These are phyloP conservation scores for Amanita jacksonii DNA, from an alignment of 768 basidiomycete species.

Conservation along the genomic window DNA sequence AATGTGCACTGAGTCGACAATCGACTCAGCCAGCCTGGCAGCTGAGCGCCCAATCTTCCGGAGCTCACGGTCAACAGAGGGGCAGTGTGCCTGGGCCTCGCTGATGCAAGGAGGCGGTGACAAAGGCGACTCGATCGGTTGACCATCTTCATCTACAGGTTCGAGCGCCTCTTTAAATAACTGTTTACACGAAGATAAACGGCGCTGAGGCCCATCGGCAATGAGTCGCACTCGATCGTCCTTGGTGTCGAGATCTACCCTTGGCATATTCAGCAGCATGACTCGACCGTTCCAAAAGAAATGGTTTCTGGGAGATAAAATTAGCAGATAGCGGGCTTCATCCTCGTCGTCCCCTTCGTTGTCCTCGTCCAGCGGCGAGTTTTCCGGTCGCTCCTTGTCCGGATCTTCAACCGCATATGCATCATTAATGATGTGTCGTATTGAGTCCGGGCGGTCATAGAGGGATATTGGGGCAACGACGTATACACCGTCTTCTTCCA, in stretches of 20 bases:
- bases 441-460: slow-evolving; percentile 63
- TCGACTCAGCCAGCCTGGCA: slow-evolving; percentile 84
- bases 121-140: slow-evolving; percentile 23
- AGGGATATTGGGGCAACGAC: slow-evolving; percentile 76
- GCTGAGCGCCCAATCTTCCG: slow-evolving; percentile 86
- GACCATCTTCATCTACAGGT: slow-evolving; percentile 54
- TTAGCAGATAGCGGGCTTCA: slow-evolving; percentile 66
- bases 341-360: slow-evolving; percentile 38
- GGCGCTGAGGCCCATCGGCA: slow-evolving; percentile 78
- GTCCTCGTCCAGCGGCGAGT: slow-evolving; percentile 10
- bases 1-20: slow-evolving; percentile 85
- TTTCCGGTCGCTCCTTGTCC: slow-evolving; percentile 35
- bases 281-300: slow-evolving; percentile 93
- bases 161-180: slow-evolving; percentile 60
- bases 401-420: slow-evolving; percentile 76
- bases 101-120: slow-evolving; percentile 45
- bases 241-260: slow-evolving; percentile 71
- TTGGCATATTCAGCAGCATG: slow-evolving; percentile 65
- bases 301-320: slow-evolving; percentile 75
- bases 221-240: slow-evolving; percentile 89
- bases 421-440: slow-evolving; percentile 73
- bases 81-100: slow-evolving; percentile 87
- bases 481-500: slow-evolving; percentile 89
- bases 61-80: slow-evolving; percentile 80
- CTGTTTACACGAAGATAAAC: slow-evolving; percentile 69